phyloP scores from a whole-genome alignment of 345 rosid species.

The Nasturtium officinale region DNA sequence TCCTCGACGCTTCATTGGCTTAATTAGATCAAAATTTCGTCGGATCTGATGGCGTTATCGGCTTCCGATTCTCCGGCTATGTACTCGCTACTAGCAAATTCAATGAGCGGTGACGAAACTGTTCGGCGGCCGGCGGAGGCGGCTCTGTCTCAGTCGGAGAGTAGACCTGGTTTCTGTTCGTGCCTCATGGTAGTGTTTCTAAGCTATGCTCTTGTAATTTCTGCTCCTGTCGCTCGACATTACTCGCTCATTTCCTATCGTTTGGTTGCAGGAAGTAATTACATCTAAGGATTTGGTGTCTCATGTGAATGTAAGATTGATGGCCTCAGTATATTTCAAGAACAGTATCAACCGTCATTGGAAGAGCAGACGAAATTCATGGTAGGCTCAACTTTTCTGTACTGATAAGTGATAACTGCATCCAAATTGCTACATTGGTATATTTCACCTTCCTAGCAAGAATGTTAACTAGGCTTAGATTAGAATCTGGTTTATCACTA shows the following conservation, averaged over 20 bases:
- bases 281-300: constrained; percentile 80
- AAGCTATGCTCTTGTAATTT: constrained; percentile 44
- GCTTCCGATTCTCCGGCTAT: constrained; percentile 83
- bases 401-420: not conserved
- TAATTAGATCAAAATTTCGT: constrained; percentile 39
- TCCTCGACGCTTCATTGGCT: constrained; percentile 15
- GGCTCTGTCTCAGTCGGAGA: constrained; percentile 85
- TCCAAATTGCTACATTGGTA: not conserved
- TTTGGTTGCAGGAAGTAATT: constrained; percentile 82
- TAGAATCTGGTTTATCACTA: constrained; percentile 5
- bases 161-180: constrained; percentile 90
- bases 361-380: constrained; percentile 80
- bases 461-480: not conserved
- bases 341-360: constrained; percentile 87
- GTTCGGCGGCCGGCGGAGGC: constrained; percentile 86
- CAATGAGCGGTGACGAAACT: constrained; percentile 86
- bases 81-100: constrained; percentile 75
- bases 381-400: constrained; percentile 47
- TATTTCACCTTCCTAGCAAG: not conserved
- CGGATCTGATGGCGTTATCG: constrained; percentile 77
- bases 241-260: constrained; percentile 25
- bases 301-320: constrained; percentile 84
- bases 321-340: constrained; percentile 93
- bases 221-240: constrained; percentile 22
- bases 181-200: constrained; percentile 78